Conservation (phyloP, 2,329 filamentous ascomycete species). For the Alternaria incomplexa region DNA sequence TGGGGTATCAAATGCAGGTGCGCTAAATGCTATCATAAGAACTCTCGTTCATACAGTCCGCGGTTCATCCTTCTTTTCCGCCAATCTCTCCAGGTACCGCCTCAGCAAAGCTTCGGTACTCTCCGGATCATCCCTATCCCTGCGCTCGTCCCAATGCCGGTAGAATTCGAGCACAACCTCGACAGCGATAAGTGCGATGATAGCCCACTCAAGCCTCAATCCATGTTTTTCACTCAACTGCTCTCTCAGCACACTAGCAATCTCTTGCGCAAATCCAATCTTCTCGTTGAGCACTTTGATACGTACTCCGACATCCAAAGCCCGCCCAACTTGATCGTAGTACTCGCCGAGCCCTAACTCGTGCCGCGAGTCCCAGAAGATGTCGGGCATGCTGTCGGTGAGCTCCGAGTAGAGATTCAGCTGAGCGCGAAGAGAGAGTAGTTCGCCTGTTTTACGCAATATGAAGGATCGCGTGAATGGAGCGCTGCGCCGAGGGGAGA, state of each 20-base stretch:
- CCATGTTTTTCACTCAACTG: constrained; percentile 90
- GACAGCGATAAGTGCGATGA: constrained; percentile 90
- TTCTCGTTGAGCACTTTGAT: constrained; percentile 94
- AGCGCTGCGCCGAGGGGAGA: constrained; percentile 26
- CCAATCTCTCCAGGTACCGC: constrained; percentile 40
- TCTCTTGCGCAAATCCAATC: constrained; percentile 97
- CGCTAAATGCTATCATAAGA: constrained; percentile 1
- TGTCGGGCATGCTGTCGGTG: constrained; percentile 90
- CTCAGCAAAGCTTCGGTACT: constrained; percentile 50
- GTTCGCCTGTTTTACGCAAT: constrained; percentile 89
- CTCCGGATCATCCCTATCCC: constrained; percentile 51
- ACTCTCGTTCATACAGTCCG: background rate
- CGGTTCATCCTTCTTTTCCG: constrained; percentile 4
- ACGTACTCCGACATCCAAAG: constrained; percentile 87
- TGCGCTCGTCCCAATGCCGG: constrained; percentile 70
- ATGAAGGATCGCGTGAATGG: constrained; percentile 76
- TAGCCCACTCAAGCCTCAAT: constrained; percentile 89
- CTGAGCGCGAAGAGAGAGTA: constrained; percentile 86
- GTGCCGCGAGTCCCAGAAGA: constrained; percentile 93
- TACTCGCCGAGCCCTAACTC: constrained; percentile 92
- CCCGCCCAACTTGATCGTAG: constrained; percentile 90
- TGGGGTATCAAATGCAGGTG: constrained; percentile 29
- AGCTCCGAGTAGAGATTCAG: constrained; percentile 97
- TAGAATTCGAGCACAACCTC: constrained; percentile 89
- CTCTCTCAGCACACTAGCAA: constrained; percentile 85